Evolutionary conservation across 1,284 basidiomycete genomes (phyloP), one percentile per base, ranked within the genome.

Genomic region (Psilocybe mexicana): DNA sequence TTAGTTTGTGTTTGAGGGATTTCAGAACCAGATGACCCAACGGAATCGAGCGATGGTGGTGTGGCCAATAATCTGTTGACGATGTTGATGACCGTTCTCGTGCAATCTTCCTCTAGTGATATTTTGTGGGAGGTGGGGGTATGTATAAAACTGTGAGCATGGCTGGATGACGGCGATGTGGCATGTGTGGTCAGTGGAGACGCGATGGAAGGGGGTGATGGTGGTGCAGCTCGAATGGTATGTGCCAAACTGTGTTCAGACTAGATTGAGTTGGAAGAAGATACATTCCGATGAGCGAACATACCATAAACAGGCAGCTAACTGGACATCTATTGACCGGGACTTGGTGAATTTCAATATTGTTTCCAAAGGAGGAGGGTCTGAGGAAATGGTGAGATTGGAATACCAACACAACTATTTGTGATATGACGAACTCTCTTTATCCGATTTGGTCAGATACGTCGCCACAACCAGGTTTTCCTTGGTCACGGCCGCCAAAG

Each of bases 251-350:
- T 88, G 38, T 2, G 6, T 18, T 58, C 14, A 23, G 23, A 12
- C 33, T 52, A 26, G 43, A 63, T 40, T 53, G 28, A 38, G 26
- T 25, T 38, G 18, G 3, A 42, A 23, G 35, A n/a, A 30, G 52
- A 48, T 18, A 28, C 62, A 12, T 40, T 4, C 14, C n/a, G 38
- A 12, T n/a, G 12, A n/a, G 6, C 3, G 3, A 40, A 67, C 73
- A 43, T 65, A 88, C 89, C 88, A 90, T 25, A 88, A 68, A 64
- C 83, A 83, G 1, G 88, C 86, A 0, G 88, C 84, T 2, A 91
- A 69, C 59, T 88, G 87, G 5, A 88, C 79, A 28, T 87, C 83
- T 0, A 76, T 69, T 2, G 74, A 72, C 7, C 85, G 78, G 14
- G 84, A 82, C 66, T 83, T 87, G 30, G 79, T 77, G 33, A 86